Evolutionary conservation across 2,329 filamentous ascomycete genomes (phyloP), one percentile per base, ranked within the genome.

Genomic region (Penicillium sp.): DNA sequence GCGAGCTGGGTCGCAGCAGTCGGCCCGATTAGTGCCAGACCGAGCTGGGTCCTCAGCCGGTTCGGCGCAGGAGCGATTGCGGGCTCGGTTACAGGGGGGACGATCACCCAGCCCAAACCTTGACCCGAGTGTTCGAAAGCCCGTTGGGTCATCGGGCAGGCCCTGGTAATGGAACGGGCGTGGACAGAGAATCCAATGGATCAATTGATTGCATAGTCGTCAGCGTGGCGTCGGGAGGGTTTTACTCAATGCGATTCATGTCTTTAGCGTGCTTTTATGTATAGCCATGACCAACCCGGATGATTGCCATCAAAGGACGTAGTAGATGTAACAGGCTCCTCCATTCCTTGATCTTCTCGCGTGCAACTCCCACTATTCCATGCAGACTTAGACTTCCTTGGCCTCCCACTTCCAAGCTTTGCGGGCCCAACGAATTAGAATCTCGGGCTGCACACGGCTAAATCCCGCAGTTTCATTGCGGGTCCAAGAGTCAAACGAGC

Each of bases 11-110:
- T 90, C 83, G 57, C 85, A 87, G 59, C 85, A 92, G 68, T 76
- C 62, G 52, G 31, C 56, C 54, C 48, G 56, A 47, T 61, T 41
- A 39, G 54, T 43, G 50, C 66, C 42, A 45, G 64, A 44, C 58
- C 62, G 47, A 20, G 32, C 56, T 30, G 47, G 52, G 30, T 36
- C 25, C 6, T 57, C 18, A 47, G 53, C 18, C 32, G 22, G 55
- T 61, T 69, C 45, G 60, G 87, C 87, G 34, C 85, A 93, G 66
- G 85, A 94, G 53, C 74, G 85, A 51, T 69, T 95, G 52, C 85
- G 87, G 58, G 85, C 88, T 54, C 72, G 85, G 45, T 67, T 95
- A 30, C 87, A 87, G 73, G 75, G 77, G n/a, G 56, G 59, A 4
- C 45, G 59, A 30, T 60, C 60, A 8, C 57, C 58, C 13, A 64